phyloP scores from a whole-genome alignment of 345 rosid genomes.

The Physaria fendleri region DNA sequence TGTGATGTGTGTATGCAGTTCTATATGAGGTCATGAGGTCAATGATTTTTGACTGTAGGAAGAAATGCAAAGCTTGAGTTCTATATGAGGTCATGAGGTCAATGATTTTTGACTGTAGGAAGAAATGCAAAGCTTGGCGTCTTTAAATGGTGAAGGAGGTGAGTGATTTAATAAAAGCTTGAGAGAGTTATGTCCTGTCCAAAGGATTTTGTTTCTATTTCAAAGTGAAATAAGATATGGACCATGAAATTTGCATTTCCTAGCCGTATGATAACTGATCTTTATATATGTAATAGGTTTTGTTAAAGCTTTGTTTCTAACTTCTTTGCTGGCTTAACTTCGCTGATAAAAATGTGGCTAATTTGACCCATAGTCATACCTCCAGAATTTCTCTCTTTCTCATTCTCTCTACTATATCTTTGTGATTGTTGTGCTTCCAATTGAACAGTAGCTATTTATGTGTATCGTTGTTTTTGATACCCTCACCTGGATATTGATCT shows the following conservation, averaged over 20 bases:
- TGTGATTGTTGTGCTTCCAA: no score
- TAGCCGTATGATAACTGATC: background rate
- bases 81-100: no score
- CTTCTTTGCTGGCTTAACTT: background rate
- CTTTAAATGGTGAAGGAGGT: no score
- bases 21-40: no score
- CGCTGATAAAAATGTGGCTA: slow-evolving; percentile 93
- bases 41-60: no score
- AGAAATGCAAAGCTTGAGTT: no score
- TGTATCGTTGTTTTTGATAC: no score
- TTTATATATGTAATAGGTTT: background rate
- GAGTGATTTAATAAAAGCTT: slow-evolving; percentile 69
- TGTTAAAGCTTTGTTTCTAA: background rate
- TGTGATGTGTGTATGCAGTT: no score
- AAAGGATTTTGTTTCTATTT: slow-evolving; percentile 26
- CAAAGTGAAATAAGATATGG: background rate
- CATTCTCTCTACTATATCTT: no score
- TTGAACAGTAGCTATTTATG: slow-evolving; percentile 90
- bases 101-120: no score
- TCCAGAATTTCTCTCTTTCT: slow-evolving; percentile 78
- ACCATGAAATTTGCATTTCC: background rate
- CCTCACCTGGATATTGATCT: no score
- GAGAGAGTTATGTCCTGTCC: slow-evolving; percentile 71
- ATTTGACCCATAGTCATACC: slow-evolving; percentile 82
- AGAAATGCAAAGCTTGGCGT: no score